Evolutionary conservation across 2,329 filamentous ascomycete genomes (phyloP), one percentile per base, ranked within the genome.

Genomic region (Sarocladium kiliense): DNA sequence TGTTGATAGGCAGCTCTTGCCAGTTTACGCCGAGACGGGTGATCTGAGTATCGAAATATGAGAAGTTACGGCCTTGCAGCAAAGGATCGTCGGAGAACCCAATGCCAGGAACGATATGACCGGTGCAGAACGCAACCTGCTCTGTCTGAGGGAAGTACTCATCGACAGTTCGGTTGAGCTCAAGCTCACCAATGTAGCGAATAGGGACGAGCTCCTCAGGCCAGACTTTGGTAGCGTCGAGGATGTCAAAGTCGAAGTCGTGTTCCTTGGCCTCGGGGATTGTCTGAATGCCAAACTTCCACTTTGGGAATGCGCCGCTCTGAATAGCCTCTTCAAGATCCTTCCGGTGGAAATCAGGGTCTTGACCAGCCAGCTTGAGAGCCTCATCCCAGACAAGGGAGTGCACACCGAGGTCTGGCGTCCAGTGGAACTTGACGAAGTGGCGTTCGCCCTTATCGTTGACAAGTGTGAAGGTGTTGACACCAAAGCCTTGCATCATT

Each of bases 401-500:
- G 69, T 89, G 86, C 0, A 91, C 86, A 54, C 89, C 89, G 0
- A 91, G 78, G 55, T 87, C 82, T 0, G 89, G 88, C 0, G 82
- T 91, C 63, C 81, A 91, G 66, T 86, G 82, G 66, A 91, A 92
- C 70, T 93, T 93, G 68, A 89, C 86, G 60, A 91, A 91, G 56
- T 81, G 77, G 1, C 85, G 78, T 65, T 88, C 80, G 21, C 87
- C 87, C 60, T 87, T 77, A 23, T 77, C 79, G 58, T 91, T 91
- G 58, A 77, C 75, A 2, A 91, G 76, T 0, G 81, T 87, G 63
- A 77, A 93, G 0, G 89, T 92, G 69, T 93, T 91, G 61, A 93
- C 89, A 54, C 89, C 88, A 56, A 92, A 93, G 0, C 89, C 89
- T 61, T 93, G 87, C 86, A 93, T 91, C 87, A 91, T 91, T 23